A percentile compares a stretch with the other conserved stretches of the same genome.
Evolutionary conservation across 2,329 filamentous ascomycete genomes (phyloP).

Genomic region (Ascomycota sp.): DNA sequence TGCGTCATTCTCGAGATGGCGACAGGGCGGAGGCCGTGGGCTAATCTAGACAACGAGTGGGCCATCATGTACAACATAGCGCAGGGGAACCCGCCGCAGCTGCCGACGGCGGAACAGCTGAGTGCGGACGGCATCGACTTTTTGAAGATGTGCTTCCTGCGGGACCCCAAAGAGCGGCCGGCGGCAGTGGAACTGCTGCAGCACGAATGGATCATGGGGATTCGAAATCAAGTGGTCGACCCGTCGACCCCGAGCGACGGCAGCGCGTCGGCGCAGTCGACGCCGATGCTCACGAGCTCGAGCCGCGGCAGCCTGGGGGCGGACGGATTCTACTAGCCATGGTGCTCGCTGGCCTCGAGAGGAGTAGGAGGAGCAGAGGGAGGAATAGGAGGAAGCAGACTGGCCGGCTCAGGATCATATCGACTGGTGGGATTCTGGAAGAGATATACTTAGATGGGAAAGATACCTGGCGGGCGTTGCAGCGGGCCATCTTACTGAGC

Average conservation of each 20-base stretch:
- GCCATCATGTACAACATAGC: constrained; percentile 99
- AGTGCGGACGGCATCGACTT: constrained; percentile 76
- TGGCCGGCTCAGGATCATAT: too few relatives aligned
- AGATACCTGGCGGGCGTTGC: too few relatives aligned
- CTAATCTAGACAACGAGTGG: constrained; percentile 94
- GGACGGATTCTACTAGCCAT: constrained; percentile 8
- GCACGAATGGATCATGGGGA: constrained; percentile 71
- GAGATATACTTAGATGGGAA: too few relatives aligned
- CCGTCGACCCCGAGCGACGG: constrained; percentile 40
- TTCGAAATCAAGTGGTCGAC: constrained; percentile 43
- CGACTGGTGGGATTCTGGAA: too few relatives aligned
- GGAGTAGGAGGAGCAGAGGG: too few relatives aligned
- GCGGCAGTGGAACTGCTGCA: constrained; percentile 78
- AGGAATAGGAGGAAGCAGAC: too few relatives aligned
- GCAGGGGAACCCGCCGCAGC: constrained; percentile 77
- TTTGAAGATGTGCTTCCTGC: constrained; percentile 64
- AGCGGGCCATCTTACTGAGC: too few relatives aligned
- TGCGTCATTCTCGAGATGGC: constrained; percentile 97
- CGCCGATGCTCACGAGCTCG: constrained; percentile 11
- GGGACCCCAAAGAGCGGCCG: constrained; percentile 59
- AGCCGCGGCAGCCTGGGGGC: constrained; percentile 10
- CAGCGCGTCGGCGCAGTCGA: constrained; percentile 19
- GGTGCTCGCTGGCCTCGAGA: too few relatives aligned
- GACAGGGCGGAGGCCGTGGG: constrained; percentile 85
- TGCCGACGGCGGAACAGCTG: constrained; percentile 67